These are phyloP conservation scores for Debaryomyces maramus DNA, from an alignment of 805 yeast species.

Conservation along the genomic window DNA sequence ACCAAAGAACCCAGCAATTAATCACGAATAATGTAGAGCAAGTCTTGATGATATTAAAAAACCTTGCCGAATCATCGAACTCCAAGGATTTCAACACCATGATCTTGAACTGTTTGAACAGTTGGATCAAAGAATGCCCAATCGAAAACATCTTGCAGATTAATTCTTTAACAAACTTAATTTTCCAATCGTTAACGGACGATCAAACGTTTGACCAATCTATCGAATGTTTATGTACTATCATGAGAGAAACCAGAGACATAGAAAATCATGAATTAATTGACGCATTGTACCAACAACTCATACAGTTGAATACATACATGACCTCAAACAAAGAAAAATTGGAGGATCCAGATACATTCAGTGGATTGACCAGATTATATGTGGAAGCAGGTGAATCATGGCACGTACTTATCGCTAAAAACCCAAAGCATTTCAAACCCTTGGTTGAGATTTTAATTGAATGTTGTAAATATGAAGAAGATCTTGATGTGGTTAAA, in stretches of 20 bases:
- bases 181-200: slow-evolving; percentile 59
- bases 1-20: slow-evolving; percentile 59
- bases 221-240: slow-evolving; percentile 80
- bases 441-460: slow-evolving; percentile 73
- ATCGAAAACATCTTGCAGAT: slow-evolving; percentile 64
- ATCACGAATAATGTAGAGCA: slow-evolving; percentile 65
- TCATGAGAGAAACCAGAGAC: slow-evolving; percentile 80
- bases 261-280: slow-evolving; percentile 62
- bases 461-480: slow-evolving; percentile 68
- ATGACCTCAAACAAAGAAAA: slow-evolving; percentile 35
- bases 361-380: slow-evolving; percentile 70
- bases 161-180: slow-evolving; percentile 62
- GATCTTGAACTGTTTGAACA: slow-evolving; percentile 73
- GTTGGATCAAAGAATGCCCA: slow-evolving; percentile 90
- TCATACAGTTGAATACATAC: slow-evolving; percentile 59
- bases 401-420: slow-evolving; percentile 87
- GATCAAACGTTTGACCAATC: slow-evolving; percentile 80
- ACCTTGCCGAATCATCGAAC: slow-evolving; percentile 32
- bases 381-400: slow-evolving; percentile 93
- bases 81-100: slow-evolving; percentile 38
- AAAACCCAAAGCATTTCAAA: slow-evolving; percentile 64
- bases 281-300: slow-evolving; percentile 64
- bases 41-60: slow-evolving; percentile 63
- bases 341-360: slow-evolving; percentile 60
- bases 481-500: slow-evolving; percentile 84